These are phyloP conservation scores for Ceratobasidium sp. DNA, from an alignment of 1,284 basidiomycete species.

Conservation along the genomic window DNA sequence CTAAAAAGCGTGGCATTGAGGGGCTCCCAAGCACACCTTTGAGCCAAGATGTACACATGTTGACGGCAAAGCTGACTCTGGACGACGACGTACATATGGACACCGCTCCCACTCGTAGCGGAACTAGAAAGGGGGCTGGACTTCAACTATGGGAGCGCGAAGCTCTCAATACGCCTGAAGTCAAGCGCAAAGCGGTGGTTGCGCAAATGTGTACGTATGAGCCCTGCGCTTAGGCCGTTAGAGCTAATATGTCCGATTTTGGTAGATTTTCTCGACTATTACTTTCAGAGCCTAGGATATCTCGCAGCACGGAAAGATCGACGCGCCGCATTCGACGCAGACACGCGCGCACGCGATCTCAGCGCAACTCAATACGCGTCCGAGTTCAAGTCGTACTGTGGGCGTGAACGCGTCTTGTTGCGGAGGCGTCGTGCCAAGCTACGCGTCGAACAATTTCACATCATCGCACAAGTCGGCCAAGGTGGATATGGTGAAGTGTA, in stretches of 20 bases:
- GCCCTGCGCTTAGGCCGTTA: neutral
- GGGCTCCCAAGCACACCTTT: constrained; percentile 16
- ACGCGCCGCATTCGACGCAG: constrained; percentile 79
- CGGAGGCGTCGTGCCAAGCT: constrained; percentile 86
- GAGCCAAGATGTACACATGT: constrained; percentile 28
- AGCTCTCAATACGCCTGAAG: constrained; percentile 80
- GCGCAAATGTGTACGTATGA: constrained; percentile 82
- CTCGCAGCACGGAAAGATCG: constrained; percentile 83
- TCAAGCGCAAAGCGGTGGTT: constrained; percentile 91
- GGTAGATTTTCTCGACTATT: constrained; percentile 91
- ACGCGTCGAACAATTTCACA: constrained; percentile 87
- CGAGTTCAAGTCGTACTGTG: constrained; percentile 90
- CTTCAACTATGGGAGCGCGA: constrained; percentile 84
- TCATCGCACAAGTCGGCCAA: constrained; percentile 96
- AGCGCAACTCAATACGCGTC: constrained; percentile 68
- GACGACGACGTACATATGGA: constrained; percentile 35
- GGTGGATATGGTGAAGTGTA: constrained; percentile 97
- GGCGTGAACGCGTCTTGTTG: constrained; percentile 89
- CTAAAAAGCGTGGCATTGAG: constrained; percentile 17
- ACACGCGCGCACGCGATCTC: constrained; percentile 70
- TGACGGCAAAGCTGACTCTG: constrained; percentile 26
- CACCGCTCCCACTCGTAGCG: constrained; percentile 13
- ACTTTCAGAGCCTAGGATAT: constrained; percentile 91
- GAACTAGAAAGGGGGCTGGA: constrained; percentile 42
- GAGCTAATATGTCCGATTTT: constrained; percentile 23